A percentile compares a stretch with the other conserved stretches of the same genome.
These are phyloP conservation scores for Alternaria sp. DNA, from an alignment of 2,329 filamentous ascomycete genomes.

Conservation along the genomic window DNA sequence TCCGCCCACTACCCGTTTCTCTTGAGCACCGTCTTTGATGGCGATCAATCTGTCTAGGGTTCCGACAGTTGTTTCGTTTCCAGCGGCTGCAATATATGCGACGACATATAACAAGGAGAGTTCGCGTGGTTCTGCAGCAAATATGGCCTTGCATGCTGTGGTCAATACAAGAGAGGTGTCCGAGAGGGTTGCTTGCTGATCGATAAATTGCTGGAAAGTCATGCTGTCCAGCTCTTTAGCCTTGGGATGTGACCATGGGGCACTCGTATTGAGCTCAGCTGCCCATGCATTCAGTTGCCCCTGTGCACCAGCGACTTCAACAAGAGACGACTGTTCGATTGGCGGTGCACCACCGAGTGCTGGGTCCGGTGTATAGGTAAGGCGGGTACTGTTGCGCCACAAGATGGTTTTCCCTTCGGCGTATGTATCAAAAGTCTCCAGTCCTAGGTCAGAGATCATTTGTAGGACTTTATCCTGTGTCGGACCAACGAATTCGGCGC, in stretches of 20 bases:
- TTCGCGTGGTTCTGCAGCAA: slow-evolving; percentile 22
- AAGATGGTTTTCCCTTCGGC: slow-evolving; percentile 22
- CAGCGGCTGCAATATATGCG: slow-evolving; percentile 30
- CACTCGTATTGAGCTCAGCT: slow-evolving; percentile 24
- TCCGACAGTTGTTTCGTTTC: slow-evolving; percentile 27
- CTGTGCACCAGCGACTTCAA: slow-evolving; percentile 19
- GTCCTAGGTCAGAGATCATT: slow-evolving; percentile 29
- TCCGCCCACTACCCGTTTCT: slow-evolving; percentile 31
- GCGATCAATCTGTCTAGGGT: slow-evolving; percentile 20
- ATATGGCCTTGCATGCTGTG: slow-evolving; percentile 21
- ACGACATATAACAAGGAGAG: slow-evolving; percentile 29
- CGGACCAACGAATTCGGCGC: slow-evolving; percentile 34
- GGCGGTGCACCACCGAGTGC: slow-evolving; percentile 24
- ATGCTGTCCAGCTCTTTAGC: slow-evolving; percentile 24
- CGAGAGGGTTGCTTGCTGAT: slow-evolving; percentile 3
- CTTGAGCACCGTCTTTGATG: slow-evolving; percentile 25
- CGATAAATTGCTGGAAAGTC: slow-evolving; percentile 22
- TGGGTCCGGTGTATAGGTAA: slow-evolving; percentile 19
- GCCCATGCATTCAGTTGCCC: slow-evolving; percentile 28
- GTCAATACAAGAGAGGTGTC: slow-evolving; percentile 22
- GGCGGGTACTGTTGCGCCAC: slow-evolving; percentile 23
- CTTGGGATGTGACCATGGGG: slow-evolving; percentile 25
- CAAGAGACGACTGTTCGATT: slow-evolving; percentile 13
- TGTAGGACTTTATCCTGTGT: slow-evolving; percentile 30
- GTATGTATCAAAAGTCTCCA: slow-evolving; percentile 28